Percentiles rank a stretch among this genome's conserved stretches.
Conservation (phyloP, 1,284 basidiomycete genomes). For the Melampsora americana region DNA sequence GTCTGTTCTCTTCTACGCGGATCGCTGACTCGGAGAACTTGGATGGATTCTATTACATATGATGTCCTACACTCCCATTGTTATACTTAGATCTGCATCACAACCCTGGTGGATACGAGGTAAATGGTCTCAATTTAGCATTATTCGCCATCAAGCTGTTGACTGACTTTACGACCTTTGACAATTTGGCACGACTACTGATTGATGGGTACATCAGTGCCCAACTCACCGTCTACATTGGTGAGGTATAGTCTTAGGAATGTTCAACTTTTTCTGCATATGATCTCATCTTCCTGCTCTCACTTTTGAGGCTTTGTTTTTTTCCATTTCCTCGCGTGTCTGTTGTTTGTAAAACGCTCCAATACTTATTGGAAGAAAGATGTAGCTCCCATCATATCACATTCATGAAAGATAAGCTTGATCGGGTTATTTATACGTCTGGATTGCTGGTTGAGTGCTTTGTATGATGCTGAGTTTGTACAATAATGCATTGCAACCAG, state of each 20-base stretch:
- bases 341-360: no score
- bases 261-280: no score
- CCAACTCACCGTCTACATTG: conserved; percentile 61
- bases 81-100: conserved; percentile 26
- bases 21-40: neutral
- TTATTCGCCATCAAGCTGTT: neutral
- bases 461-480: no score
- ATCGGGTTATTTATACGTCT: no score
- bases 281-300: no score
- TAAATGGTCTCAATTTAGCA: neutral
- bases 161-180: neutral
- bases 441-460: no score
- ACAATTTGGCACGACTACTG: conserved; percentile 66
- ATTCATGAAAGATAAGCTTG: no score
- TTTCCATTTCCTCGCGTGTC: no score
- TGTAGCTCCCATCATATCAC: no score
- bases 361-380: no score
- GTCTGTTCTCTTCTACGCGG: neutral
- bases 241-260: conserved; percentile 51
- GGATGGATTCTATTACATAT: neutral
- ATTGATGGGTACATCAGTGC: conserved; percentile 60
- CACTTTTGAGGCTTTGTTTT: no score
- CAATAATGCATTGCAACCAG: no score
- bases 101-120: conserved; percentile 42
- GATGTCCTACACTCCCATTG: neutral